These are phyloP conservation scores for Trichoderma sp. DNA, from an alignment of 2,329 filamentous ascomycete genomes.

Conservation along the genomic window DNA sequence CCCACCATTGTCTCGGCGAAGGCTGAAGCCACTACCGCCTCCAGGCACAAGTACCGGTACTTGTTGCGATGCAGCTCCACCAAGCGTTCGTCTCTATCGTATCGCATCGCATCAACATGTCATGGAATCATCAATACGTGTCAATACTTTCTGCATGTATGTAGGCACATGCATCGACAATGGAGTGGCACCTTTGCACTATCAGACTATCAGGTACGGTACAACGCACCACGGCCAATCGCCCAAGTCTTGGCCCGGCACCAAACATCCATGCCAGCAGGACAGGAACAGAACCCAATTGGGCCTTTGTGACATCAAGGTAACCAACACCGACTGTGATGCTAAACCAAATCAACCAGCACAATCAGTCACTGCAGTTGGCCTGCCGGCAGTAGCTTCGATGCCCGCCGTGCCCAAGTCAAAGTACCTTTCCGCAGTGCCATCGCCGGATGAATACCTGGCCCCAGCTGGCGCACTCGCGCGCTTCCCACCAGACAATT, in stretches of 20 bases:
- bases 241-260: neutral
- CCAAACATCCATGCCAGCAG: neutral
- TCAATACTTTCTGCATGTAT: neutral
- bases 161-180: neutral
- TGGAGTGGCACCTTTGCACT: neutral
- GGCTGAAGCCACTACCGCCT: constrained; percentile 15
- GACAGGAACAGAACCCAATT: neutral
- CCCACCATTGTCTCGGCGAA: neutral
- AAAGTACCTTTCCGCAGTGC: neutral
- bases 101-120: neutral
- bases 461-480: constrained; percentile 6
- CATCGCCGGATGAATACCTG: neutral
- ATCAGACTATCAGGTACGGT: neutral
- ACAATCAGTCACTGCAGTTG: neutral
- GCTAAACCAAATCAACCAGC: neutral
- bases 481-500: constrained; percentile 8
- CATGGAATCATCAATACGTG: neutral
- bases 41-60: neutral
- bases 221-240: neutral
- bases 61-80: neutral
- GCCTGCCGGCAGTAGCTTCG: neutral
- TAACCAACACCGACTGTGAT: neutral
- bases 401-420: neutral
- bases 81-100: neutral
- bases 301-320: neutral